Evolutionary conservation across 2,329 filamentous ascomycete species (phyloP).

Genomic region (Incumbomyces lentus): DNA sequence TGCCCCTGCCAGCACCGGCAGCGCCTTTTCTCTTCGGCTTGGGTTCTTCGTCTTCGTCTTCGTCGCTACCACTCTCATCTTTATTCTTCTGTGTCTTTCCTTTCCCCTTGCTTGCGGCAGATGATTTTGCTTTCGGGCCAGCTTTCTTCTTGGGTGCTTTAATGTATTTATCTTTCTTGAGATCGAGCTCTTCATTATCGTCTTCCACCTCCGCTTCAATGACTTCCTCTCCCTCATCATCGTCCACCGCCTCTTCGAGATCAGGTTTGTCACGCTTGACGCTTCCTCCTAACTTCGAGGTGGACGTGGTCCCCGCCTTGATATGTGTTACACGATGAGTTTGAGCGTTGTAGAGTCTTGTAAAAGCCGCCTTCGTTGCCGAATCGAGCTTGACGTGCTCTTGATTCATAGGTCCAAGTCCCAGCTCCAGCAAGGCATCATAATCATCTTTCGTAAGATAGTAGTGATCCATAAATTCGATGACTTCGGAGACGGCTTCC

Average conservation of each 20-base stretch:
- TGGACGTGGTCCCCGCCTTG: conserved; percentile 70
- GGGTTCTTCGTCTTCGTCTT: conserved; percentile 12
- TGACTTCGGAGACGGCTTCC: conserved; percentile 70
- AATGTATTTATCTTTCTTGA: conserved; percentile 94
- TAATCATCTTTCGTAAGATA: conserved; percentile 91
- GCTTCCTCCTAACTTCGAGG: conserved; percentile 54
- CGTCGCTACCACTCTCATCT: conserved; percentile 26
- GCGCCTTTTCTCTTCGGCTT: conserved; percentile 7
- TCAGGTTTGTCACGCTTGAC: conserved; percentile 68
- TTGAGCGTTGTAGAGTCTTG: conserved; percentile 76
- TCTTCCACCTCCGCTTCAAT: conserved; percentile 39
- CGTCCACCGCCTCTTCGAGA: conserved; percentile 90
- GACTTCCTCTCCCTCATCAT: conserved; percentile 53
- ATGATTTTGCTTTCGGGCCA: conserved; percentile 29
- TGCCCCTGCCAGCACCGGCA: conserved; percentile 1
- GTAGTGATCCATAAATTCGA: conserved; percentile 94
- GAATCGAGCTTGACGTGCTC: conserved; percentile 66
- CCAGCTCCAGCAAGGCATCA: conserved; percentile 83
- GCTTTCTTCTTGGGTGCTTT: conserved; percentile 72
- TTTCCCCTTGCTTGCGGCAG: conserved; percentile 34
- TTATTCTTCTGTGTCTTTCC: conserved; percentile 29
- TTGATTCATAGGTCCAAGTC: conserved; percentile 73
- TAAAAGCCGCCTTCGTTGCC: conserved; percentile 82
- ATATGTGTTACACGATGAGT: conserved; percentile 91
- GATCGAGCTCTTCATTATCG: conserved; percentile 62